Percentiles rank a stretch among this genome's conserved stretches.
phyloP scores from a whole-genome alignment of 192 early-diverging fungal species.

The Coemansia asiatica region DNA sequence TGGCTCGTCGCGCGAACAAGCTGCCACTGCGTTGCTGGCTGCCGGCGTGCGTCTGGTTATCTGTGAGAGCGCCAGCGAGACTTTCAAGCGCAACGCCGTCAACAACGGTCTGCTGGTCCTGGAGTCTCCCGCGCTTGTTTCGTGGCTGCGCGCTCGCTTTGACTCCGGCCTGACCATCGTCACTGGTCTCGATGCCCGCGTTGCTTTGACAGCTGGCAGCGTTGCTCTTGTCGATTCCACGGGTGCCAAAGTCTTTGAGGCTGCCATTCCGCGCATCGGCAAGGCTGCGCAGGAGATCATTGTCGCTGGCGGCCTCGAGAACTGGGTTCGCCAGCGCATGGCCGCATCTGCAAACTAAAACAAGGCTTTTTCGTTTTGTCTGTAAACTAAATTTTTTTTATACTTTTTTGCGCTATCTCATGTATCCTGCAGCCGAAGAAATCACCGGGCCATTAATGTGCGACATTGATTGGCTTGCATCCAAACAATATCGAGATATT shows the following conservation, averaged over 20 bases:
- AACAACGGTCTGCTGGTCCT: slow-evolving; percentile 95
- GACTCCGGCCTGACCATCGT: slow-evolving; percentile 62
- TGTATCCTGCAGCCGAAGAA: slow-evolving; percentile 2
- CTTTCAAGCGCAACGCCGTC: slow-evolving; percentile 97
- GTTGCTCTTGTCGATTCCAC: slow-evolving; percentile 36
- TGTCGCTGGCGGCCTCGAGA: slow-evolving; percentile 90
- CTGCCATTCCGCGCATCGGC: slow-evolving; percentile 66
- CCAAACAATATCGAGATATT: no score
- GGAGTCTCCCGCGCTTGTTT: slow-evolving; percentile 81
- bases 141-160: slow-evolving; percentile 61
- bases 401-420: not conserved
- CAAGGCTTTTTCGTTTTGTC: not conserved
- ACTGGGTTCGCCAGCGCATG: slow-evolving; percentile 84
- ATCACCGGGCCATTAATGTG: not conserved
- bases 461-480: not conserved
- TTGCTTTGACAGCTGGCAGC: slow-evolving; percentile 72
- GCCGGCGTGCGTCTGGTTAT: slow-evolving; percentile 83
- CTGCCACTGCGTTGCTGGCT: slow-evolving; percentile 89
- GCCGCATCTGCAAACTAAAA: slow-evolving; percentile 9
- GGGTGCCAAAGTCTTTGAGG: slow-evolving; percentile 24
- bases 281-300: slow-evolving; percentile 97
- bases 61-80: slow-evolving; percentile 94
- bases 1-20: slow-evolving; percentile 97
- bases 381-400: not conserved
- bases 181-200: slow-evolving; percentile 71